A percentile compares a stretch with the other conserved stretches of the same genome.
Conservation (phyloP, 257 asterid species). For the Solanum dulcamara region DNA sequence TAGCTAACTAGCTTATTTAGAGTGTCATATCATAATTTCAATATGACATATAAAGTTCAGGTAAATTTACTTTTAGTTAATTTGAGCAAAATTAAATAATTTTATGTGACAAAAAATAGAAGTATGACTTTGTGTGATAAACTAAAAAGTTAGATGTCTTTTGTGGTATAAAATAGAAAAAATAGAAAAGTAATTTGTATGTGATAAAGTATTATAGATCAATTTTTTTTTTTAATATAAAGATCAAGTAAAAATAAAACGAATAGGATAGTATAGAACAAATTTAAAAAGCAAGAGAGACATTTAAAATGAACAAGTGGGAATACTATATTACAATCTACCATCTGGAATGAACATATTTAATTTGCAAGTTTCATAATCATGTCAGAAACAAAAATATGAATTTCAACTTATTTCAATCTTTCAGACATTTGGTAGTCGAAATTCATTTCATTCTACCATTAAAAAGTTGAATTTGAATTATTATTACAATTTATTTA, state of each 20-base stretch:
- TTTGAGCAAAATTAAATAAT: neutral
- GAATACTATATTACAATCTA: neutral
- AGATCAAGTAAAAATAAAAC: too few species aligned
- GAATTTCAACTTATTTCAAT: neutral
- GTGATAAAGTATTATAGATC: too few species aligned
- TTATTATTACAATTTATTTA: neutral
- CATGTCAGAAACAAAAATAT: neutral
- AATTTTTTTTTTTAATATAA: too few species aligned
- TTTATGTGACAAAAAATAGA: too few species aligned
- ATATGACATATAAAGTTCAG: too few species aligned
- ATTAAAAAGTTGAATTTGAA: neutral
- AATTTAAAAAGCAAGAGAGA: too few species aligned
- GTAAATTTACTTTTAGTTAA: neutral
- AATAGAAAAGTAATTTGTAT: too few species aligned
- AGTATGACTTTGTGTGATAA: neutral
- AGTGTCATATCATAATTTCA: too few species aligned
- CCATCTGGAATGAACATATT: neutral
- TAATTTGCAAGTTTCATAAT: neutral
- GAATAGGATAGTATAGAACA: too few species aligned
- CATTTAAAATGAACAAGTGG: too few species aligned
- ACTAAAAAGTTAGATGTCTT: neutral
- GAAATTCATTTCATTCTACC: neutral
- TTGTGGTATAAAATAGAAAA: too few species aligned
- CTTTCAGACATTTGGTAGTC: neutral
- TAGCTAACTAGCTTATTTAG: too few species aligned